Evolutionary conservation across 139 green algal genomes (phyloP), one percentile per base, ranked within the genome.

Genomic region (Chlamydomonas schloesseri): DNA sequence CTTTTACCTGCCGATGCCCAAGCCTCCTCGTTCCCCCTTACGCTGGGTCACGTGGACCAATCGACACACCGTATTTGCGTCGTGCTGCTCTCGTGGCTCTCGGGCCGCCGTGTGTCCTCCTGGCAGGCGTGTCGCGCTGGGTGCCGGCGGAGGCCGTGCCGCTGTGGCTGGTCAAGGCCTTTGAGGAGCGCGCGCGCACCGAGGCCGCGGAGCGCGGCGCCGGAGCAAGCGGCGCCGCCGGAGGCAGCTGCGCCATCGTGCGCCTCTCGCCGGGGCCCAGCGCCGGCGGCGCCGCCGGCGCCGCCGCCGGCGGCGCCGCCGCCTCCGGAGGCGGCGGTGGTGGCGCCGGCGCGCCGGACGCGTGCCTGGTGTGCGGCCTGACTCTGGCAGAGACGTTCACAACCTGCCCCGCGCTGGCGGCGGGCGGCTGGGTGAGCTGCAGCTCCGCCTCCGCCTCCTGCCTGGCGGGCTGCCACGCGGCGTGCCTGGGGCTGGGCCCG

Each of bases 101-200:
- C n/a, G n/a, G n/a, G n/a, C n/a, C n/a, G n/a, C n/a, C n/a, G n/a
- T n/a, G n/a, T n/a, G n/a, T 50, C 42, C 1, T 17, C 31, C 33
- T 9, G 4, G 6, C 75, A 82, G 75, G 75, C n/a, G 34, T 82
- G 57, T 82, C 77, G 36, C 37, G 31, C 4, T 84, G 77, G 77
- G 77, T 84, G 17, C 24, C 50, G 17, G 77, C 71, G 53, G 23
- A 23, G 42, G 47, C 13, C 13, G 42, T 86, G 67, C 67, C 80
- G 80, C 47, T 85, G 64, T 85, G 79, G 79, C 64, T 85, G 65
- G 29, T 85, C n/a, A 47, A 67, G 4, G 65, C 65, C 21, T 76
- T 50, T n/a, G 79, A 85, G 67, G 79, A 85, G 64, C 47, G 47
- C 18, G 24, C 55, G 5, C 65, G 79, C 15, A 29, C 33, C 4